Conservation (phyloP, 257 asterid genomes). For the Przewalskia tangutica region DNA sequence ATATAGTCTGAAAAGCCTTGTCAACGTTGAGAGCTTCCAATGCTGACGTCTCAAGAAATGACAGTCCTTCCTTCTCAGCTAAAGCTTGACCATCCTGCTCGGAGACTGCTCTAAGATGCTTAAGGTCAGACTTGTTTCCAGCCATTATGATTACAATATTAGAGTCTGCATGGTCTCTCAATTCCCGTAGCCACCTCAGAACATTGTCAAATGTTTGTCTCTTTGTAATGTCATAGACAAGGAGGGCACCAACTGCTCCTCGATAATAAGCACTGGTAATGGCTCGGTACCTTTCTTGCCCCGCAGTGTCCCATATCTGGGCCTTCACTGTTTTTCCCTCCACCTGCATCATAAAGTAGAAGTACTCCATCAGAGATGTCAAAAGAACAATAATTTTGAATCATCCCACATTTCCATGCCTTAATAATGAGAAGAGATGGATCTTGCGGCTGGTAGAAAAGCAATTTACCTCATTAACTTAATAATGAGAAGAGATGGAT, state of each 20-base stretch:
- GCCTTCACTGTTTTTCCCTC: conserved; percentile 79
- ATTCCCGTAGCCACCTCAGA: conserved; percentile 74
- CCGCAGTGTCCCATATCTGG: conserved; percentile 87
- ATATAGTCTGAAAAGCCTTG: conserved; percentile 62
- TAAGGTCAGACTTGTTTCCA: conserved; percentile 77
- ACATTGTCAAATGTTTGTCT: conserved; percentile 69
- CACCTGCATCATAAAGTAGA: conserved; percentile 28
- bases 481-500: neutral
- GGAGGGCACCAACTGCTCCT: conserved; percentile 84
- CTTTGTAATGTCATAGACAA: conserved; percentile 69
- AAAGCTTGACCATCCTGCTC: conserved; percentile 55
- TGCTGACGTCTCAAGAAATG: conserved; percentile 74
- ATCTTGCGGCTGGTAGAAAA: neutral
- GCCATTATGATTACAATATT: conserved; percentile 74
- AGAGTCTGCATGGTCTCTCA: conserved; percentile 77
- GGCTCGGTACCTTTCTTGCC: conserved; percentile 79
- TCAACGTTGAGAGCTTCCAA: conserved; percentile 59
- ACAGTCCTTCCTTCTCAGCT: conserved; percentile 80
- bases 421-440: neutral
- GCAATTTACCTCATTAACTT: neutral
- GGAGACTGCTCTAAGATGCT: conserved; percentile 61
- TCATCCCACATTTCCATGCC: neutral
- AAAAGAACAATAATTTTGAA: neutral
- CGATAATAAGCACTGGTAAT: conserved; percentile 79
- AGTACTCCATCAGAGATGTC: neutral